Percentiles rank a stretch among this genome's conserved stretches.
Evolutionary conservation across 179 eudicot species (phyloP).

Genomic region (Heliamphora pulchella): DNA sequence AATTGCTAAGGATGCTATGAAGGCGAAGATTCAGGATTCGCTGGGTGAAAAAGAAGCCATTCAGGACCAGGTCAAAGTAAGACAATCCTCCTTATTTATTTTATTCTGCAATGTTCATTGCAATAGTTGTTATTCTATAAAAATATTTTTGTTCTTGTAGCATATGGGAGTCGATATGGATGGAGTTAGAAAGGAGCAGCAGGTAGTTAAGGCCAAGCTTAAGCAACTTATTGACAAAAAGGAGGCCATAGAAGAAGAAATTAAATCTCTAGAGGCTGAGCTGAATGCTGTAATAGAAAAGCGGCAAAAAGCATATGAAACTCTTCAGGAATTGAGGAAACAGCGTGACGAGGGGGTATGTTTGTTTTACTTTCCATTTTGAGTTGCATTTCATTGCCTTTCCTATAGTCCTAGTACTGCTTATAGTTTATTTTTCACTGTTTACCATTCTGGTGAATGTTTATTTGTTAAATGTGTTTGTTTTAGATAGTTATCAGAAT

Average conservation of each 20-base stretch:
- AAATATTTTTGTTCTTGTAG: conserved; percentile 28
- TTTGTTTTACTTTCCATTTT: conserved; percentile 7
- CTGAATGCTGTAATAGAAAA: conserved; percentile 28
- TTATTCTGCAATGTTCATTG: background rate
- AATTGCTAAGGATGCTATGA: conserved; percentile 63
- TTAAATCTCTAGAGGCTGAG: conserved; percentile 36
- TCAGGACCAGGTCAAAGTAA: conserved; percentile 92
- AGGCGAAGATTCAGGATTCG: conserved; percentile 73
- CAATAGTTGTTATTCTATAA: background rate
- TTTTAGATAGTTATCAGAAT: too few relatives aligned
- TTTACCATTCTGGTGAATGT: background rate
- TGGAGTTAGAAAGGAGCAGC: conserved; percentile 66
- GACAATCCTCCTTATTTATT: conserved; percentile 1
- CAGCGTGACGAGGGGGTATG: conserved; percentile 56
- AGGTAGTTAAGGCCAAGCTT: conserved; percentile 36
- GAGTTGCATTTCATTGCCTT: background rate
- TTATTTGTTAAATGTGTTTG: too few relatives aligned
- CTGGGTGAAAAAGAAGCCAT: conserved; percentile 64
- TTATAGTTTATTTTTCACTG: background rate
- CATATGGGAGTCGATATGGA: conserved; percentile 65
- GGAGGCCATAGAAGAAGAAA: conserved; percentile 32
- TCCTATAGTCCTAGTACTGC: background rate
- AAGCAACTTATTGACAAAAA: conserved; percentile 39
- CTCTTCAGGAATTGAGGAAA: conserved; percentile 33
- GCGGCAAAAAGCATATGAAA: conserved; percentile 31